Conservation (phyloP, 176 grass and related monocot species). For the Oryza coarctata region DNA sequence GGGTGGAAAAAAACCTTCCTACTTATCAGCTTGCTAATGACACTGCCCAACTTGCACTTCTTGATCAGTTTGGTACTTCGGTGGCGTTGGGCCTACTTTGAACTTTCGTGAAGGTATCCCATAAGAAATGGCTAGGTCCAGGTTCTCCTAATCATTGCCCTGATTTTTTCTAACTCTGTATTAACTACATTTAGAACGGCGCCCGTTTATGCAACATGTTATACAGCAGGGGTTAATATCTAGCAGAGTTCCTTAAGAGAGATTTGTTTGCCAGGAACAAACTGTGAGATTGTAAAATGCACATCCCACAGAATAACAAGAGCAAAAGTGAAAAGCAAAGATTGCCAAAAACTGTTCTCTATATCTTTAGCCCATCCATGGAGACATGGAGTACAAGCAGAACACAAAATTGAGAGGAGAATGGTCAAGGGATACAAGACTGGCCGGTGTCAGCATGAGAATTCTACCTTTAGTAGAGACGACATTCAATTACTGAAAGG, state of each 20-base stretch:
- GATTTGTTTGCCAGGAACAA: neutral
- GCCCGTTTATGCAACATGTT: neutral
- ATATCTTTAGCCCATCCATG: neutral
- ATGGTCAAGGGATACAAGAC: neutral
- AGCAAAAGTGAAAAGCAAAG: neutral
- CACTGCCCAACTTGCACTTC: too few species aligned
- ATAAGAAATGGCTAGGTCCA: neutral
- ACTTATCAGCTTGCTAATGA: neutral
- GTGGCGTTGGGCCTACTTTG: neutral
- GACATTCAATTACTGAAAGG: slow-evolving; percentile 47
- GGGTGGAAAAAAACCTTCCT: neutral
- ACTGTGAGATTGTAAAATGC: neutral
- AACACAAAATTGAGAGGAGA: neutral
- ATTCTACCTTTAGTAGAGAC: slow-evolving; percentile 20
- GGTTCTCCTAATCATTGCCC: neutral
- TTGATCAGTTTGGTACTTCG: neutral
- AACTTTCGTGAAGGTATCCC: neutral
- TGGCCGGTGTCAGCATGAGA: neutral
- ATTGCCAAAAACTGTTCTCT: neutral
- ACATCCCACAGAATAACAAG: neutral
- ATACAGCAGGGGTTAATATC: neutral
- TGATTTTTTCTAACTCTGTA: neutral
- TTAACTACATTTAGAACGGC: neutral
- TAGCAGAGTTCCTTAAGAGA: neutral
- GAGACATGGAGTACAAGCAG: neutral